Evolutionary conservation across 1,139 yeast genomes (phyloP).

Genomic region (Hyphopichia buzzinii): DNA sequence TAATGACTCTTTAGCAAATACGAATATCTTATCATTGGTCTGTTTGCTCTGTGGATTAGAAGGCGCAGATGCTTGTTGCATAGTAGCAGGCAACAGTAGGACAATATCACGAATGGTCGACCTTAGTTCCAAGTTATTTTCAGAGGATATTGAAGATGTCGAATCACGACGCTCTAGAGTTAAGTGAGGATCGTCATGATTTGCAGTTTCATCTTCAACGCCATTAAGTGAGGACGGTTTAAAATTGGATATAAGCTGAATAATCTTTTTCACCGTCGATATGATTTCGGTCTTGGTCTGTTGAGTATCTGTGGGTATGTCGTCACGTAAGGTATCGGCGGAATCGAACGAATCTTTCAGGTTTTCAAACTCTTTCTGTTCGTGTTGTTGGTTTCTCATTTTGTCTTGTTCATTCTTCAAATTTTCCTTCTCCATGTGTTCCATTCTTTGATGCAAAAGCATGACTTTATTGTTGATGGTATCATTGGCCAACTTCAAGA

Average conservation of each 20-base stretch:
- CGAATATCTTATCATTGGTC: slow-evolving; percentile 63
- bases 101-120: slow-evolving; percentile 78
- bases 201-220: slow-evolving; percentile 9
- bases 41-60: slow-evolving; percentile 25
- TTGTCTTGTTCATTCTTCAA: slow-evolving; percentile 5
- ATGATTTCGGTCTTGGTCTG: slow-evolving; percentile 80
- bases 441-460: slow-evolving; percentile 49
- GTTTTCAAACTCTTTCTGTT: slow-evolving; percentile 4
- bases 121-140: slow-evolving; percentile 36
- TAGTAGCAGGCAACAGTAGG: slow-evolving; percentile 60
- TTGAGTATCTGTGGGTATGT: slow-evolving; percentile 19
- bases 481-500: slow-evolving; percentile 73
- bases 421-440: slow-evolving; percentile 19
- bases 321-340: slow-evolving; percentile 5
- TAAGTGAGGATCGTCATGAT: too few species aligned
- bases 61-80: slow-evolving; percentile 28
- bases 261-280: slow-evolving; percentile 84
- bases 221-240: slow-evolving; percentile 63
- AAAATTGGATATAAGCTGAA: slow-evolving; percentile 79
- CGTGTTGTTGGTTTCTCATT: slow-evolving; percentile 17
- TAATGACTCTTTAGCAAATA: slow-evolving; percentile 84
- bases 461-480: slow-evolving; percentile 65
- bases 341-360: not conserved
- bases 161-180: not conserved
- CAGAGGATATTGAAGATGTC: not conserved